A percentile compares a stretch with the other conserved stretches of the same genome.
Evolutionary conservation across 2,329 filamentous ascomycete species (phyloP).

Genomic region (Apiospora rasikravindrae): DNA sequence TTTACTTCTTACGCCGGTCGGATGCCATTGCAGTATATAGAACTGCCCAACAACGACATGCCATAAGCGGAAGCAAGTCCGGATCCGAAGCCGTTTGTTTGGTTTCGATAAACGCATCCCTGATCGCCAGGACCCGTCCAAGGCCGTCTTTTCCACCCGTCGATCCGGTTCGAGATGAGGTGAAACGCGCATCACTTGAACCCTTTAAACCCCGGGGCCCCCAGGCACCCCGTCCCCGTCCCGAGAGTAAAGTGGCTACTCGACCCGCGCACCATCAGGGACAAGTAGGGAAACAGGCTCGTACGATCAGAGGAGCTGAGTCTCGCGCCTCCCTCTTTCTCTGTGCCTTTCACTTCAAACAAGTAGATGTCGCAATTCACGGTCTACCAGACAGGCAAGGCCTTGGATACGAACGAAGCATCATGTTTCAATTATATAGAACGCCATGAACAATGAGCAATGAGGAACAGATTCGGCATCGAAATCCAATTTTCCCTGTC

Average conservation of each 20-base stretch:
- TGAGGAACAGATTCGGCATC: not conserved
- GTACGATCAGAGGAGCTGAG: not conserved
- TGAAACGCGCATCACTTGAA: slow-evolving; percentile 16
- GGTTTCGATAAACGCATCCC: not conserved
- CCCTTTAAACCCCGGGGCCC: not conserved
- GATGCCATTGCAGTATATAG: no score
- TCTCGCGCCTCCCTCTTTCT: not conserved
- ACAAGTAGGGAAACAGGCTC: not conserved
- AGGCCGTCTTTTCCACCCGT: not conserved
- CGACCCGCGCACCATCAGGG: not conserved
- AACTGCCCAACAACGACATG: not conserved
- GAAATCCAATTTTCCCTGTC: not conserved
- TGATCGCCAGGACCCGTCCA: not conserved
- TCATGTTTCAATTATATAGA: not conserved
- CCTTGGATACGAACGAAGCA: not conserved
- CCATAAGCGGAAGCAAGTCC: not conserved
- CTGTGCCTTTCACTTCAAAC: not conserved
- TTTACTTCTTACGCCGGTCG: not conserved
- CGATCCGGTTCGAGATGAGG: slow-evolving; percentile 13
- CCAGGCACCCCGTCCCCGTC: not conserved
- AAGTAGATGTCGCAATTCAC: not conserved
- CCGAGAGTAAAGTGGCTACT: slow-evolving; percentile 11
- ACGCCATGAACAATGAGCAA: not conserved
- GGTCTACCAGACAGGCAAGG: not conserved
- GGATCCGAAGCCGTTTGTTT: not conserved